Percentiles rank a stretch among this genome's conserved stretches.
These are phyloP conservation scores for Chalciporus pseudorubinellus DNA, from an alignment of 768 basidiomycete genomes.

Conservation along the genomic window DNA sequence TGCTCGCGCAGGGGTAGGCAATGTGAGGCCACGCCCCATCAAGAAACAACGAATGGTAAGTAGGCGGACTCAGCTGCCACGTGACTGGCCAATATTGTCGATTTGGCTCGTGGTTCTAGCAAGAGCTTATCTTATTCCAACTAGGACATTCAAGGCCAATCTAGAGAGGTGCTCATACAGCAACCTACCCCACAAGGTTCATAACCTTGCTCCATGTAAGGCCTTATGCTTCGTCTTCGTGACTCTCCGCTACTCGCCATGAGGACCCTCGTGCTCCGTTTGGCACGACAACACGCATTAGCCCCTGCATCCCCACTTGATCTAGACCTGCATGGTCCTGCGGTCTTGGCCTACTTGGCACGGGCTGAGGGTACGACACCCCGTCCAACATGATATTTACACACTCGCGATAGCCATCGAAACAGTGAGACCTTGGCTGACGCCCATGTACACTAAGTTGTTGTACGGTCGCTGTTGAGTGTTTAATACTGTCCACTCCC, in stretches of 20 bases:
- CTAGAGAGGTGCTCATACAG: slow-evolving; percentile 60
- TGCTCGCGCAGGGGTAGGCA: slow-evolving; percentile 57
- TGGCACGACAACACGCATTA: slow-evolving; percentile 8
- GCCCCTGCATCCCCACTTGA: slow-evolving; percentile 1
- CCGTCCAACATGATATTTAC: slow-evolving; percentile 5
- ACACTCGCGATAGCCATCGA: slow-evolving; percentile 7
- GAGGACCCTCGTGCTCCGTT: slow-evolving; percentile 5
- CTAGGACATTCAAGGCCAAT: slow-evolving; percentile 65
- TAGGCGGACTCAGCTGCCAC: background rate
- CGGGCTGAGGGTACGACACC: slow-evolving; percentile 2
- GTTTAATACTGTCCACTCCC: slow-evolving; percentile 17
- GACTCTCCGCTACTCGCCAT: slow-evolving; percentile 6
- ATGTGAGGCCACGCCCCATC: slow-evolving; percentile 61
- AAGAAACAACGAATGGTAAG: slow-evolving; percentile 78
- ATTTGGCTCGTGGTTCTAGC: slow-evolving; percentile 8
- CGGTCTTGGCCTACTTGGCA: slow-evolving; percentile 12
- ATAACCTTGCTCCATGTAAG: slow-evolving; percentile 21
- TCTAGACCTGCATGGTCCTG: background rate
- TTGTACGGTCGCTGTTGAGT: slow-evolving; percentile 24
- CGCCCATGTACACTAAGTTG: slow-evolving; percentile 20
- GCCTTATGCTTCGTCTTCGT: background rate
- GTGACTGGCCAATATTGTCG: background rate
- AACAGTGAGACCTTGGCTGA: slow-evolving; percentile 13
- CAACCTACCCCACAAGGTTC: slow-evolving; percentile 75
- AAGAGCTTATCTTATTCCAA: slow-evolving; percentile 6